These are phyloP conservation scores for Jasminum sambac DNA, from an alignment of 257 asterid genomes.

Conservation along the genomic window DNA sequence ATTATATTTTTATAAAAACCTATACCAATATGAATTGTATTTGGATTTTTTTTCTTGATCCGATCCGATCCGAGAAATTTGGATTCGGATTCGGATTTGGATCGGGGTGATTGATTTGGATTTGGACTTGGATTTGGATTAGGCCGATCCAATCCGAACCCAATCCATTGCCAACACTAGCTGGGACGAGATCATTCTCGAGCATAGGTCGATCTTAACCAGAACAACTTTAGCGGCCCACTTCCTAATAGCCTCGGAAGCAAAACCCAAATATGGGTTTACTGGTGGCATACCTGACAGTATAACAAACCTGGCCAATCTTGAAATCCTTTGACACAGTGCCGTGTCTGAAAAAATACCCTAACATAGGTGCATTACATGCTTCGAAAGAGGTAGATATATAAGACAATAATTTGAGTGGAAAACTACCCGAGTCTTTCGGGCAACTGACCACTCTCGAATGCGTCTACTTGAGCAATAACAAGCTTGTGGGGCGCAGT, in stretches of 20 bases:
- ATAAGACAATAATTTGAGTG: conserved; percentile 56
- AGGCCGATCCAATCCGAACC: no score
- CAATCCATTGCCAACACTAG: no score
- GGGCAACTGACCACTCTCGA: conserved; percentile 44
- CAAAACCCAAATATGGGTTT: conserved; percentile 33
- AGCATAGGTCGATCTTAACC: conserved; percentile 41
- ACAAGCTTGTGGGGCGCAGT: conserved; percentile 44
- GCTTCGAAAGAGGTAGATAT: conserved; percentile 45
- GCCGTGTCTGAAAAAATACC: conserved; percentile 47
- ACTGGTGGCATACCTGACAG: conserved; percentile 49
- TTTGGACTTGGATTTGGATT: no score
- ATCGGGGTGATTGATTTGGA: no score
- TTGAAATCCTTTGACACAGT: conserved; percentile 43
- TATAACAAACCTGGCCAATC: conserved; percentile 28
- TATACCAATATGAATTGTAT: no score
- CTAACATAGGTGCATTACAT: conserved; percentile 41
- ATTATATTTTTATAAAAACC: no score
- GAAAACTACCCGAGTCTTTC: conserved; percentile 41
- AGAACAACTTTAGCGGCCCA: conserved; percentile 43
- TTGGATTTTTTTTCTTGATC: no score
- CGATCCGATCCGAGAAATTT: no score
- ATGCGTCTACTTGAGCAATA: conserved; percentile 45
- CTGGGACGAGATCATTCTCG: conserved; percentile 47
- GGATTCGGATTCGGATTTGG: no score
- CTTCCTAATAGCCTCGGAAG: conserved; percentile 44